Base-by-base conservation (phyloP, 495 filamentous ascomycete species). In the Tuber indicum region DNA sequence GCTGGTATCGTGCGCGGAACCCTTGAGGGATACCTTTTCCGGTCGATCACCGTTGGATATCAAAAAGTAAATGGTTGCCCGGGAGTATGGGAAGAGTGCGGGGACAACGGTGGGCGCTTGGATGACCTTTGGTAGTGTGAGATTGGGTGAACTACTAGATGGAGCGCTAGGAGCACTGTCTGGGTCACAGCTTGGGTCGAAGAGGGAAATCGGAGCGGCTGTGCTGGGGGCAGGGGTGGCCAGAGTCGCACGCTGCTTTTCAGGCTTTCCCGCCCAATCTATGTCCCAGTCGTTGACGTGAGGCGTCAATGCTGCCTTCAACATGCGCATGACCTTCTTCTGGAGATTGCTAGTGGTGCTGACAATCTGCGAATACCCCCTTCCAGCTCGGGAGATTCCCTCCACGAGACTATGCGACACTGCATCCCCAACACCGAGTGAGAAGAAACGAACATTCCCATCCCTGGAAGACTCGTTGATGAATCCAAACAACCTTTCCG, bases 391-490 rank as follows among this genome's bases (percentile, higher is more conserved):
- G 0, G 91, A 89, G 58, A 92, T 85, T 1, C 91, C 92, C 74
- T 93, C 90, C 52, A 93, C 88, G 2, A 94, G 84, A 5, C 89
- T 80, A 80, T 91, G 89, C 47, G 89, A 91, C 17, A 89, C 90
- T 14, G 82, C 84, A 71, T 84, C 79, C 0, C 92, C 92, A 79
- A 93, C 89, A 5, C 91, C 92, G 6, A 93, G 84, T 9, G 89
- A 86, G 75, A 92, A 93, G 69, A 93, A 87, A 0, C 91, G 87
- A 32, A 90, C 86, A 14, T 85, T 84, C 9, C 79, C 79, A 21
- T 66, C 69, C 17, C 69, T 36, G 7, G 86, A 86, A n/a, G 88
- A 84, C 47, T 82, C 85, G 47, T 86, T 73, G 44, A 92, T 81
- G 80, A 89, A 88, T 16, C 74, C 19, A 79, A 92, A 91, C 2